Percentiles rank a stretch among this genome's conserved stretches.
These are phyloP conservation scores for Urtica urens DNA, from an alignment of 306 rosid species.

Conservation along the genomic window DNA sequence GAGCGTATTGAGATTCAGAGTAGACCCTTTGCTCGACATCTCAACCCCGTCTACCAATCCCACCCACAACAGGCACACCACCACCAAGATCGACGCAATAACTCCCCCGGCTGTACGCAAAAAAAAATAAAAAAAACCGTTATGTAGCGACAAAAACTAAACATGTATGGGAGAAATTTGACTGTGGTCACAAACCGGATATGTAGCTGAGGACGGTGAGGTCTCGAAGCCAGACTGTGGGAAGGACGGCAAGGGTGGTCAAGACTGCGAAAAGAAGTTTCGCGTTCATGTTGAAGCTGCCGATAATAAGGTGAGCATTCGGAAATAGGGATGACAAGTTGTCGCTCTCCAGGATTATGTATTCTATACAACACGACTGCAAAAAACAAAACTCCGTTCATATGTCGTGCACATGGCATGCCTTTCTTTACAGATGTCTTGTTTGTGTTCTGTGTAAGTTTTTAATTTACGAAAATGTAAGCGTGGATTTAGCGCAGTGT, in stretches of 20 bases:
- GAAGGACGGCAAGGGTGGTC: conserved; percentile 89
- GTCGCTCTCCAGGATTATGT: conserved; percentile 88
- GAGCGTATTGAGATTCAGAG: conserved; percentile 58
- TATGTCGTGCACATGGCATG: too few species aligned
- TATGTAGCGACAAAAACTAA: background rate
- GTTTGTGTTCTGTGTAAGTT: too few species aligned
- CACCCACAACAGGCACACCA: conserved; percentile 67
- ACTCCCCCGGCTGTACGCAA: conserved; percentile 82
- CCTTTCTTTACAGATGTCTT: too few species aligned
- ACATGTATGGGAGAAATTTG: background rate
- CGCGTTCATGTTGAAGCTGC: conserved; percentile 37
- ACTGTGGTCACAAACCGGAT: too few species aligned
- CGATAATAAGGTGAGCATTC: conserved; percentile 55
- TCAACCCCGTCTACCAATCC: conserved; percentile 65
- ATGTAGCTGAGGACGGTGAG: conserved; percentile 83
- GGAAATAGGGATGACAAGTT: conserved; percentile 90
- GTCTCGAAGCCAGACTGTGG: conserved; percentile 91
- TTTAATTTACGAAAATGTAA: too few species aligned
- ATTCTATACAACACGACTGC: conserved; percentile 93
- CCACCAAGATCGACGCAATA: conserved; percentile 65
- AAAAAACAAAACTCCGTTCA: too few species aligned
- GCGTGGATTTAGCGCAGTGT: too few species aligned
- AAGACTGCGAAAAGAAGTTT: conserved; percentile 56
- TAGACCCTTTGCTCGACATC: conserved; percentile 52
- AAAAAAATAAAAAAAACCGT: background rate